Conservation (phyloP, 2,329 filamentous ascomycete species). For the Berkeleyomyces rouxiae region DNA sequence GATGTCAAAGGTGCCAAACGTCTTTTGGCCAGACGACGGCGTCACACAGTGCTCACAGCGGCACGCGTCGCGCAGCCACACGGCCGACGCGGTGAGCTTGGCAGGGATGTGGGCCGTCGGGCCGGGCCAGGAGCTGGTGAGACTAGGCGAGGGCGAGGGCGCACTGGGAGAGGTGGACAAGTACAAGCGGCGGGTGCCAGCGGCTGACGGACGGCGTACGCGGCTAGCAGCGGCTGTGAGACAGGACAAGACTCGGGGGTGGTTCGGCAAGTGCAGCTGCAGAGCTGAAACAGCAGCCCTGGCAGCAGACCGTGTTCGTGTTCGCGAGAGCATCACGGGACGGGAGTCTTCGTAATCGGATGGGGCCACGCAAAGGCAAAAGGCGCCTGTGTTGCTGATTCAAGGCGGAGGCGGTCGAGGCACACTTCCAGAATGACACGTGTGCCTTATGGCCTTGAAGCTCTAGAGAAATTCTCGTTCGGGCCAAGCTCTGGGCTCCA, state of each 20-base stretch:
- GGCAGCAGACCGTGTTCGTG: not conserved
- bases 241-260: not conserved
- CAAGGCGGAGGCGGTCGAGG: too few species aligned
- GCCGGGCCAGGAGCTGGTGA: not conserved
- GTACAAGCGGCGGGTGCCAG: not conserved
- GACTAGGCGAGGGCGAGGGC: not conserved
- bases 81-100: constrained; percentile 7
- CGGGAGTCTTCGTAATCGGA: not conserved
- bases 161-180: not conserved
- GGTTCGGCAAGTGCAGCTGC: not conserved
- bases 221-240: not conserved
- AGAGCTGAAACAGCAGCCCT: not conserved
- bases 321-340: not conserved
- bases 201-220: not conserved
- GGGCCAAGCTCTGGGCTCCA: not conserved
- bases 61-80: constrained; percentile 37
- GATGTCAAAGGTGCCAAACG: constrained; percentile 29
- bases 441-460: not conserved
- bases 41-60: constrained; percentile 36
- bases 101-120: not conserved
- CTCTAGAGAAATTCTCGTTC: not conserved
- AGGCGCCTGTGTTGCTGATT: not conserved
- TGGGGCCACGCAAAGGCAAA: not conserved
- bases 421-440: not conserved
- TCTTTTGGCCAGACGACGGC: constrained; percentile 42